These are phyloP conservation scores for Salvia rosmarinus DNA, from an alignment of 257 asterid genomes.

Conservation along the genomic window DNA sequence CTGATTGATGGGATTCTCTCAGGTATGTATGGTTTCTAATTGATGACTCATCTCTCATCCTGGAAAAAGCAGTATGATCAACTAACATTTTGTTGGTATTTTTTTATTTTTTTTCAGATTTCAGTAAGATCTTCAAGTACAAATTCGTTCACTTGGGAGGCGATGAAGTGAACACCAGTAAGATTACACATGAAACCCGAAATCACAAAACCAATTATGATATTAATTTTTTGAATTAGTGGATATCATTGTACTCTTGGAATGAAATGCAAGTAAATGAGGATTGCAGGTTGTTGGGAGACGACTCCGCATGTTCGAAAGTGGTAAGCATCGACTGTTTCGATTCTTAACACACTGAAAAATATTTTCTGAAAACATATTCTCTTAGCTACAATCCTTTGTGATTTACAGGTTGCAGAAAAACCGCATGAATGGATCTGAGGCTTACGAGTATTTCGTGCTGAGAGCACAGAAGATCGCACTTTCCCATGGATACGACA, in stretches of 20 bases:
- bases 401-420: slow-evolving; percentile 53
- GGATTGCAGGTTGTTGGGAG: slow-evolving; percentile 77
- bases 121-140: slow-evolving; percentile 90
- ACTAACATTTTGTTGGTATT: not conserved
- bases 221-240: slow-evolving; percentile 45
- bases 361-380: not conserved
- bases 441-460: slow-evolving; percentile 81
- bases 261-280: not conserved
- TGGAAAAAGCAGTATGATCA: slow-evolving; percentile 1
- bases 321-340: slow-evolving; percentile 53
- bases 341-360: not conserved
- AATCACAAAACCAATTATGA: not conserved
- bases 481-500: slow-evolving; percentile 83
- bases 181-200: not conserved
- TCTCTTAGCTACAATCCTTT: not conserved
- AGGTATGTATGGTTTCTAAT: slow-evolving; percentile 43
- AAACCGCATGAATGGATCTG: slow-evolving; percentile 44
- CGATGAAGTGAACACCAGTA: slow-evolving; percentile 76
- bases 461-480: slow-evolving; percentile 86
- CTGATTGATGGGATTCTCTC: slow-evolving; percentile 86
- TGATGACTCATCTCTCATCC: not conserved
- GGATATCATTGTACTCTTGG: slow-evolving; percentile 2
- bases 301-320: slow-evolving; percentile 63
- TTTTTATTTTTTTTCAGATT: slow-evolving; percentile 53
- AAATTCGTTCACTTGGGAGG: slow-evolving; percentile 93